Base-by-base conservation (phyloP, 129 eudicot species). In the Solidago caesia region DNA sequence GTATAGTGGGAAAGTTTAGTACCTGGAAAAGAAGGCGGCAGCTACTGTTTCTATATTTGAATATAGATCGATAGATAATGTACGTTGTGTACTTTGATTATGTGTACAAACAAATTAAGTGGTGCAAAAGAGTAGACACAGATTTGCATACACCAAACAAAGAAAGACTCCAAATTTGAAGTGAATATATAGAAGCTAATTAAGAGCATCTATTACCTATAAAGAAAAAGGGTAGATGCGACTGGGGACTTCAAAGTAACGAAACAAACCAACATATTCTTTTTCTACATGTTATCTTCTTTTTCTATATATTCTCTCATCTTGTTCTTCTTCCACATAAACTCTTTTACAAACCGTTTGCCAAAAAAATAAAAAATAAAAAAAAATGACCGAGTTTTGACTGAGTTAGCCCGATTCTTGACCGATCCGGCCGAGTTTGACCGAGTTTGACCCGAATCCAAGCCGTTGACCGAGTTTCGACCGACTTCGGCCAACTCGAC, bases 151-250 rank as follows among this genome's bases (percentile, higher is more conserved):
- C 47, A 74, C 48, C 64, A 74, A 44, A 74, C 1, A 39, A 15
- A 65, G 78, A 41, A 63, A 63, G n/a, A 74, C 26, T 64, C 43
- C 11, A 64, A n/a, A 33, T 73, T 41, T 61, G 57, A 61, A 61
- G 70, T 45, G 12, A 2, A 39, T 16, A 57, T 56, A 44, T 11
- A 49, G 64, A 12, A 63, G 41, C 53, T 39, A 21, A 21, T 21
- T 21, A 63, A 14, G 44, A 43, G 49, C 57, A 48, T 71, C 2
- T 33, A 3, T 33, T 25, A 63, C 63, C 39, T 33, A 33, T 64
- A 75, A 27, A 73, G 70, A 62, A 62, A 56, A 25, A 45, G 16
- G 15, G 9, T 21, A 41, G 16, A 29, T 47, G 39, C 39, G 39
- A 33, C 39, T 53, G 48, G 27, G n/a, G 46, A 48, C 39, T 33